A percentile compares a stretch with the other conserved stretches of the same genome.
phyloP scores from a whole-genome alignment of 106 monocot species.

The Triglochin maritima region DNA sequence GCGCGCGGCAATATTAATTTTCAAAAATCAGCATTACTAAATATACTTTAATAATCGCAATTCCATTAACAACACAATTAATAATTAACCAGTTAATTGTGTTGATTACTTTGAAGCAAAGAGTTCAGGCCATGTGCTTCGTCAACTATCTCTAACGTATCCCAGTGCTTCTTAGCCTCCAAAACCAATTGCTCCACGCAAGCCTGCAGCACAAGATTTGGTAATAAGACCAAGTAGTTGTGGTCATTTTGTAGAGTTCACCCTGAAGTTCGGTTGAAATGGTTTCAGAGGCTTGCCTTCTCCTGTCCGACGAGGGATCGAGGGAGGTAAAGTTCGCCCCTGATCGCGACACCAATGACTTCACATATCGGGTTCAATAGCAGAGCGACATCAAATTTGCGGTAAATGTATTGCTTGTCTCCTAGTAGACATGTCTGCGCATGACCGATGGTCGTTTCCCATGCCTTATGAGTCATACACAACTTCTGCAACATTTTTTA shows the following conservation, averaged over 20 bases:
- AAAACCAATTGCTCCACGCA: constrained; percentile 12
- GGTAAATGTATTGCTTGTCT: constrained; percentile 18
- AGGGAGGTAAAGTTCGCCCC: not conserved
- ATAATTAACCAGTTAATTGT: not conserved
- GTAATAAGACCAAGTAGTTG: not conserved
- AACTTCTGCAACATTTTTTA: constrained; percentile 2
- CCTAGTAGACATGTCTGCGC: constrained; percentile 29
- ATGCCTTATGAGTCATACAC: constrained; percentile 34
- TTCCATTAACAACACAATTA: too few species aligned
- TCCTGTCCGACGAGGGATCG: constrained; percentile 1
- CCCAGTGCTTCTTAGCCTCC: constrained; percentile 35
- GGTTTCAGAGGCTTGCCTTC: constrained; percentile 4
- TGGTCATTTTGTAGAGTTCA: not conserved
- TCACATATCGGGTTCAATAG: constrained; percentile 19
- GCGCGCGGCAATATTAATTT: too few species aligned
- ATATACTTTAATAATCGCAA: too few species aligned
- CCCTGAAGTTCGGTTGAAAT: not conserved
- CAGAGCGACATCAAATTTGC: not conserved
- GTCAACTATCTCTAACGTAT: constrained; percentile 25
- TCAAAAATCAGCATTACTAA: too few species aligned
- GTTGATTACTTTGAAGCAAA: not conserved
- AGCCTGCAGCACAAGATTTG: constrained; percentile 10
- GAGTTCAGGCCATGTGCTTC: not conserved
- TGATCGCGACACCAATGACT: not conserved
- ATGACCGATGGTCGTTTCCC: constrained; percentile 26